Evolutionary conservation across 306 rosid species (phyloP), one percentile per base, ranked within the genome.

Genomic region (Malus fusca): DNA sequence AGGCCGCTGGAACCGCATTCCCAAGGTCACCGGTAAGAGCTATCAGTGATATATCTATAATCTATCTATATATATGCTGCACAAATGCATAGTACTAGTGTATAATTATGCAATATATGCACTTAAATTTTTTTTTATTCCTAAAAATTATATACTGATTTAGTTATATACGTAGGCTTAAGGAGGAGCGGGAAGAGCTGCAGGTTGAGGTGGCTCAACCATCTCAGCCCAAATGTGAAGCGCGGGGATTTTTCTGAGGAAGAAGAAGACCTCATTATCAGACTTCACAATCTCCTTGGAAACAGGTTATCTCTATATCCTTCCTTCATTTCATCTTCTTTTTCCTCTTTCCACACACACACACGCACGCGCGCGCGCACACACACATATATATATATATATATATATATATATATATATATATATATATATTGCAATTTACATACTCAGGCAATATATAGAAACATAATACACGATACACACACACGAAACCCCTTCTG

Each of bases 281-380:
- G 86, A 56, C 78, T 83, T 35, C 86, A 83, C 63, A 79, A 83
- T 5, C 83, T 83, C 59, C 75, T 75, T 66, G 86, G 86, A 59
- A 83, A 79, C 74, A 79, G 83, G 86, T 83, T 48, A 48, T 15
- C 55, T 11, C 26, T 11, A 4, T 56, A 25, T 56, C 28, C 62
- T 9, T 22, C 8, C 26, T 56, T 56, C 28, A n/a, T 23, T 56
- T 56, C 55, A 9, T 21, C 63, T 0, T 58, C 2, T 58, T 11
- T 58, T 2, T 53, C 22, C 11, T 37, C 55, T 15, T 40, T 42
- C 44, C 44, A 9, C 26, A 35, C 40, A 35, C 37, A 5, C 37
- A 33, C 35, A 5, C 35, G 1, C 28, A 26, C 28, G 1, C 42
- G 7, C 42, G 1, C 42, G 7, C 42, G 7, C 37, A 6, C 6